phyloP scores from a whole-genome alignment of 495 filamentous ascomycete genomes.

The Daldinia caldariorum region DNA sequence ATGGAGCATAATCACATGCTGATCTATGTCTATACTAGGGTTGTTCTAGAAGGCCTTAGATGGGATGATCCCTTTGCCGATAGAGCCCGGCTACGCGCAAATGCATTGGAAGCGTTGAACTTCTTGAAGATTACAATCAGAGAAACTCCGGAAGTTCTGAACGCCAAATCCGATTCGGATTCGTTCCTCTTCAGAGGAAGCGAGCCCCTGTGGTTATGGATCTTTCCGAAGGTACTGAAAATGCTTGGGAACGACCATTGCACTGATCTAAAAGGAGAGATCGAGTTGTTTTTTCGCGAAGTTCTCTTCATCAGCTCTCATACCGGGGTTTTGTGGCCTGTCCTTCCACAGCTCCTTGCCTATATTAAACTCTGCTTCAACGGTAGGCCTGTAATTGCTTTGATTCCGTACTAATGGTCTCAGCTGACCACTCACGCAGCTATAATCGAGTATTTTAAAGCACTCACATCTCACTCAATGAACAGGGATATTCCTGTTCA shows the following conservation, averaged over 20 bases:
- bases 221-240: conserved; percentile 70
- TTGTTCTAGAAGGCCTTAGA: conserved; percentile 73
- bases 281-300: conserved; percentile 61
- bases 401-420: conserved; percentile 21
- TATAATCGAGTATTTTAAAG: conserved; percentile 24
- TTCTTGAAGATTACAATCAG: conserved; percentile 73
- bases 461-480: conserved; percentile 16
- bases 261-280: conserved; percentile 54
- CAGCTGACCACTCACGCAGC: conserved; percentile 31
- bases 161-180: conserved; percentile 53
- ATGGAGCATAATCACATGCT: conserved; percentile 81
- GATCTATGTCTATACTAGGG: conserved; percentile 82
- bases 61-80: conserved; percentile 70
- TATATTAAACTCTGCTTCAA: conserved; percentile 56
- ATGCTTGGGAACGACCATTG: conserved; percentile 62
- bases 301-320: conserved; percentile 52
- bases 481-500: conserved; percentile 34
- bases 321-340: conserved; percentile 55
- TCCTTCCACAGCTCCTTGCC: conserved; percentile 53
- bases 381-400: conserved; percentile 45
- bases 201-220: conserved; percentile 81
- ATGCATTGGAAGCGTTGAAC: conserved; percentile 74
- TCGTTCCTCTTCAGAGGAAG: conserved; percentile 58
- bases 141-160: conserved; percentile 77
- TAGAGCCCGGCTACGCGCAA: conserved; percentile 60